Base-by-base conservation (phyloP, 1,284 basidiomycete genomes). In the Ustilago shanxiensis region DNA sequence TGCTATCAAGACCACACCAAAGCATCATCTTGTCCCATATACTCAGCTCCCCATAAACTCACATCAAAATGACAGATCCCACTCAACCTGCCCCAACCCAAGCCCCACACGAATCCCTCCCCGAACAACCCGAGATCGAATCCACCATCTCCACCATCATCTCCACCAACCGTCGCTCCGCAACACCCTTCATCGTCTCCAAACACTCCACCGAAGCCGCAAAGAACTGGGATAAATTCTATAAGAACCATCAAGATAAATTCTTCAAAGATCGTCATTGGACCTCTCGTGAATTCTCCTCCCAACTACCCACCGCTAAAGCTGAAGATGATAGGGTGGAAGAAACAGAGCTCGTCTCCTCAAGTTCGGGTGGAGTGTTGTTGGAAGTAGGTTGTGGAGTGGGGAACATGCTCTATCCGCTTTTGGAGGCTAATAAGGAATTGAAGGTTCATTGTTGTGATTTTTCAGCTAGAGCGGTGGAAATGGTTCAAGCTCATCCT, bases 211-310 rank as follows among this genome's bases (percentile, higher is more conserved):
- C 66, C 26, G 78, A 81, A n/a, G 83, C 85, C 2, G 74, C 72
- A 10, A 71, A 64, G 35, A 77, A 85, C 44, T 87, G 86, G 86
- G 80, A 86, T 72, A 70, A 80, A 39, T 87, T 87, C 60, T 87
- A 87, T 77, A 86, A 86, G 57, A 68, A 68, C 29, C 81, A 84
- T 53, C 70, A 75, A 51, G 81, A 79, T 56, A 72, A 69, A 16
- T 87, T 87, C 63, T 87, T 87, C 80, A 86, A 87, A 60, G 81
- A 86, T 45, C 78, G 86, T 3, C 84, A 87, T 58, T 87, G 87
- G 87, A 86, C 83, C 0, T 63, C 72, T n/a, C 64, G 79, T 1
- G 86, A 87, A 58, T 87, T 85, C 58, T 67, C 53, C 0, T 33
- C 51, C 24, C 51, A 61, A 39, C 58, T 60, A 53, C 54, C 72